Percentiles rank a stretch among this genome's conserved stretches.
Conservation (phyloP, 202 grass and related monocot species). For the Hordeum pubiflorum region DNA sequence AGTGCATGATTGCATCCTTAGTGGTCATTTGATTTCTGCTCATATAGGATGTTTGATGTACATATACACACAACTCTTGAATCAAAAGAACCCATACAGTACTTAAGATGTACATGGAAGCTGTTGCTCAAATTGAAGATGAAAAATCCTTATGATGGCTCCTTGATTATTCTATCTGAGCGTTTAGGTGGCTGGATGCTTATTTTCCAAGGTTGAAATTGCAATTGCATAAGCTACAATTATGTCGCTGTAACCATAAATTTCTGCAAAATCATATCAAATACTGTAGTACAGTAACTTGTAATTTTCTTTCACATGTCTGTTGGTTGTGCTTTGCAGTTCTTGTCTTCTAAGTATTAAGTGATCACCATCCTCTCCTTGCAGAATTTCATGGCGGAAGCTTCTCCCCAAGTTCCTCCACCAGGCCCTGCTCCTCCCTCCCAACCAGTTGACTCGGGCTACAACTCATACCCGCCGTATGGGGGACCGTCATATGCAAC, state of each 20-base stretch:
- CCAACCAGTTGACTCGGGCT: conserved; percentile 43
- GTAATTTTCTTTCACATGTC: not conserved
- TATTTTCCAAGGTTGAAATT: not conserved
- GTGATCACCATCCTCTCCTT: not conserved
- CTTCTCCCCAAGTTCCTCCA: conserved; percentile 50
- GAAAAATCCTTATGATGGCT: not conserved
- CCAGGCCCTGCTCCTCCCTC: conserved; percentile 24
- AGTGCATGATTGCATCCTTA: not conserved
- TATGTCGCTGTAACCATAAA: not conserved
- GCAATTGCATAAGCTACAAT: not conserved
- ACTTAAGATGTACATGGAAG: not conserved
- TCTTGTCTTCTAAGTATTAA: not conserved
- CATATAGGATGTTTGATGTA: not conserved
- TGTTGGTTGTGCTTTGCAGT: too few species aligned
- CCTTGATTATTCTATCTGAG: not conserved
- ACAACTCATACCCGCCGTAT: conserved; percentile 52
- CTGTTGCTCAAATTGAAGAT: not conserved
- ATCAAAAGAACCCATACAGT: not conserved
- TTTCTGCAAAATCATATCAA: not conserved
- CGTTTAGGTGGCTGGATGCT: not conserved
- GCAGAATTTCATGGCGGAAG: conserved; percentile 96
- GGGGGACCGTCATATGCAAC: conserved; percentile 59
- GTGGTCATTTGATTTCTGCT: not conserved
- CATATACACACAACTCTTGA: not conserved
- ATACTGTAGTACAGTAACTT: not conserved